phyloP scores from a whole-genome alignment of 2,329 filamentous ascomycete species.

The Penicillium fuscoglaucum region DNA sequence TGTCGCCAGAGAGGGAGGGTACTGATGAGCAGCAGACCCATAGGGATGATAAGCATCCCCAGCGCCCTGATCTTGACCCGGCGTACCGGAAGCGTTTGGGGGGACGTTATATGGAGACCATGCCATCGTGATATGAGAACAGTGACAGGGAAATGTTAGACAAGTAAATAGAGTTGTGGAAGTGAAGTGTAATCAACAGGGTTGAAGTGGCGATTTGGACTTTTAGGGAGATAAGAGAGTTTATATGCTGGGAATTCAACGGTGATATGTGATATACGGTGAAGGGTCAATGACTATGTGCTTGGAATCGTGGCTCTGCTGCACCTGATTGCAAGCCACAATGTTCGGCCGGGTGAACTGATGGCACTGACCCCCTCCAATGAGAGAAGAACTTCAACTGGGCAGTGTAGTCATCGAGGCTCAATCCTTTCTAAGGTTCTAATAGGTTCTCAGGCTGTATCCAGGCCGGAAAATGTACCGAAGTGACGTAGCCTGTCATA shows the following conservation, averaged over 20 bases:
- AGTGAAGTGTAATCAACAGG: no score
- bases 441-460: not conserved
- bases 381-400: not conserved
- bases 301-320: not conserved
- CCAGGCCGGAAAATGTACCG: not conserved
- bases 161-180: not conserved
- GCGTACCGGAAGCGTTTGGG: not conserved
- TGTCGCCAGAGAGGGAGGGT: not conserved
- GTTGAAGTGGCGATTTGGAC: no score
- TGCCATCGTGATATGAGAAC: not conserved
- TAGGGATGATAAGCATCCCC: not conserved
- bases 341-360: not conserved
- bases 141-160: not conserved
- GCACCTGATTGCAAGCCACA: not conserved
- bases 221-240: not conserved
- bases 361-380: not conserved
- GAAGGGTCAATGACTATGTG: not conserved
- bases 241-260: not conserved
- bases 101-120: not conserved
- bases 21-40: not conserved
- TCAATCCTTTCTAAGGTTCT: not conserved
- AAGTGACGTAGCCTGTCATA: not conserved
- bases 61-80: not conserved
- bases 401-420: not conserved
- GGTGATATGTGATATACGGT: not conserved